phyloP scores from a whole-genome alignment of 768 basidiomycete species.

The Chiua virens region DNA sequence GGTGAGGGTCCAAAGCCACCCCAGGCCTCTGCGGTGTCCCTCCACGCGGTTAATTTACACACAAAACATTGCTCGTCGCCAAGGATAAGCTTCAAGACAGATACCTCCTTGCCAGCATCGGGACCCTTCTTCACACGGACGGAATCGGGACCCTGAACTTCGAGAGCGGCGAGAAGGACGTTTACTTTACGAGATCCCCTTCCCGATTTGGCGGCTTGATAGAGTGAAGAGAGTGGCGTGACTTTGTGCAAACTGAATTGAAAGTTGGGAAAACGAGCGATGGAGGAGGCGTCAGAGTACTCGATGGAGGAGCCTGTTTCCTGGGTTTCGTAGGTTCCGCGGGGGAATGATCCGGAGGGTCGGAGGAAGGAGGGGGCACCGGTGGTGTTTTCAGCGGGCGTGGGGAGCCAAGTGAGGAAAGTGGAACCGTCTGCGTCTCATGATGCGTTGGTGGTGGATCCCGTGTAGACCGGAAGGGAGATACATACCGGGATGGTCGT shows the following conservation, averaged over 20 bases:
- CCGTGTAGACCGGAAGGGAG: not conserved
- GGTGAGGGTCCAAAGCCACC: slow-evolving; percentile 44
- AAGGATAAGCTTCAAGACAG: slow-evolving; percentile 66
- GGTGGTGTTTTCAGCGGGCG: slow-evolving; percentile 28
- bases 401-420: slow-evolving; percentile 60
- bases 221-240: slow-evolving; percentile 46
- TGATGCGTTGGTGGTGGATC: slow-evolving; percentile 4
- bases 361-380: slow-evolving; percentile 26
- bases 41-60: slow-evolving; percentile 76
- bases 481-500: slow-evolving; percentile 14
- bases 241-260: slow-evolving; percentile 68
- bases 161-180: slow-evolving; percentile 64
- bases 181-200: slow-evolving; percentile 51
- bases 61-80: slow-evolving; percentile 71
- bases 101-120: slow-evolving; percentile 70
- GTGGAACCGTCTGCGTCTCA: slow-evolving; percentile 44
- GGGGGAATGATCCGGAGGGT: slow-evolving; percentile 27
- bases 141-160: slow-evolving; percentile 74
- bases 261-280: slow-evolving; percentile 71
- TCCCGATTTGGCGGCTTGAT: slow-evolving; percentile 27
- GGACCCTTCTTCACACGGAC: slow-evolving; percentile 66
- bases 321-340: slow-evolving; percentile 41
- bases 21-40: slow-evolving; percentile 74
- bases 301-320: slow-evolving; percentile 46
- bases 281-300: slow-evolving; percentile 69